Evolutionary conservation across 2,329 filamentous ascomycete species (phyloP).

Genomic region (Stenocarpella maydis): DNA sequence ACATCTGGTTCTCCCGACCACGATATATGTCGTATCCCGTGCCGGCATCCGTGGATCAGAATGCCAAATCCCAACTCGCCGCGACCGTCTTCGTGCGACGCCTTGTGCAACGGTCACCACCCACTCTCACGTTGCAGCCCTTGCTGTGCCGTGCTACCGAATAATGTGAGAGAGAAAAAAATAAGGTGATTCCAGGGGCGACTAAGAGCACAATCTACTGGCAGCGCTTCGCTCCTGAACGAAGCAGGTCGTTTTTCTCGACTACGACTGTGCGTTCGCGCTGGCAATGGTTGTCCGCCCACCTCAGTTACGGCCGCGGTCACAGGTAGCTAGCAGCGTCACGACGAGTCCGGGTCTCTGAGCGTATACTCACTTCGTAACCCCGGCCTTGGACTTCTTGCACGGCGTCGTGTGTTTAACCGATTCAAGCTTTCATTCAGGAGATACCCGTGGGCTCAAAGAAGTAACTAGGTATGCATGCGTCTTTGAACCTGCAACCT

Average conservation of each 20-base stretch:
- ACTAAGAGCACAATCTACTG: conserved; percentile 14
- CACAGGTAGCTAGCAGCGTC: background rate
- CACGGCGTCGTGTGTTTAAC: background rate
- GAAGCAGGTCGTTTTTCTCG: conserved; percentile 6
- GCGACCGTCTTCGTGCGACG: conserved; percentile 13
- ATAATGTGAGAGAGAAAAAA: no score
- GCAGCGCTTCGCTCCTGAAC: conserved; percentile 32
- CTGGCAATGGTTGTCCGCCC: conserved; percentile 5
- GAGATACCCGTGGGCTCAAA: background rate
- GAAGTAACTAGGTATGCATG: background rate
- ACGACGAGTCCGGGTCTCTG: background rate
- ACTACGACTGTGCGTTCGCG: conserved; percentile 1
- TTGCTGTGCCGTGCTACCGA: conserved; percentile 27
- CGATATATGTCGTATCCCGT: conserved; percentile 32
- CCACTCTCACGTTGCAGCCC: background rate
- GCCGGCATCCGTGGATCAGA: conserved; percentile 33
- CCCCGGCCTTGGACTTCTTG: background rate
- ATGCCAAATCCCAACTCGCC: conserved; percentile 27
- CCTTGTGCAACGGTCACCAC: conserved; percentile 10
- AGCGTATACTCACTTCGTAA: background rate
- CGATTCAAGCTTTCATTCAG: background rate
- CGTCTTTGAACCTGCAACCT: background rate
- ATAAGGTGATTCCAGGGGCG: conserved; percentile 7
- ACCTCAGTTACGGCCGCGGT: conserved; percentile 19
- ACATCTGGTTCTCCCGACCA: conserved; percentile 32